Percentiles rank a stretch among this genome's conserved stretches.
Evolutionary conservation across 345 rosid genomes (phyloP).

Genomic region (Syzygium grande): DNA sequence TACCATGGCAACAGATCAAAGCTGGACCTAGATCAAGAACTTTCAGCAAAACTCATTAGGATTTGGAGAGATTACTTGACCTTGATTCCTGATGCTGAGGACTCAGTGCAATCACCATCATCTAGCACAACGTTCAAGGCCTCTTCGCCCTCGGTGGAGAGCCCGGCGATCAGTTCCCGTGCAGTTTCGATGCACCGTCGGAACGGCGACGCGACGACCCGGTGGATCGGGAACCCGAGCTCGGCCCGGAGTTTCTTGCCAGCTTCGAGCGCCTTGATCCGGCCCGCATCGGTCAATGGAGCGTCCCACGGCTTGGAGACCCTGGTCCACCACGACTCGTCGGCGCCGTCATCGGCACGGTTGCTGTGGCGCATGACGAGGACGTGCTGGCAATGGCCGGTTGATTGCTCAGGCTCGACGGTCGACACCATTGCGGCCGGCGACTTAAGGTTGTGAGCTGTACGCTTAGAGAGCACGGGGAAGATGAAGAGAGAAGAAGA

Average conservation of each 20-base stretch:
- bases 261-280: conserved; percentile 33
- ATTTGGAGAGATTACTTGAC: background rate
- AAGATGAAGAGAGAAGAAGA: background rate
- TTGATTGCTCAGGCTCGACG: background rate
- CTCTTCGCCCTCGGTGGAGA: conserved; percentile 24
- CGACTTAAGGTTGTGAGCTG: background rate
- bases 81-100: background rate
- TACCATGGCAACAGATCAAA: background rate
- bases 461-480: background rate
- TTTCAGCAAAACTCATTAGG: background rate
- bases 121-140: conserved; percentile 6
- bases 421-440: background rate
- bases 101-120: background rate
- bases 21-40: background rate
- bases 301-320: conserved; percentile 78
- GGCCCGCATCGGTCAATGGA: conserved; percentile 39
- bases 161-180: conserved; percentile 41
- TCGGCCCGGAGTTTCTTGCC: conserved; percentile 37
- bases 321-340: conserved; percentile 27
- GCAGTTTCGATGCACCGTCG: conserved; percentile 76
- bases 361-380: conserved; percentile 86
- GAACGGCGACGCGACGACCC: conserved; percentile 74
- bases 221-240: conserved; percentile 58
- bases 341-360: conserved; percentile 50
- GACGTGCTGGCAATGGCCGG: conserved; percentile 32